Percentiles rank a stretch among this genome's conserved stretches.
phyloP scores from a whole-genome alignment of 1,139 yeast species.

The Arxiozyma heterogenica region DNA sequence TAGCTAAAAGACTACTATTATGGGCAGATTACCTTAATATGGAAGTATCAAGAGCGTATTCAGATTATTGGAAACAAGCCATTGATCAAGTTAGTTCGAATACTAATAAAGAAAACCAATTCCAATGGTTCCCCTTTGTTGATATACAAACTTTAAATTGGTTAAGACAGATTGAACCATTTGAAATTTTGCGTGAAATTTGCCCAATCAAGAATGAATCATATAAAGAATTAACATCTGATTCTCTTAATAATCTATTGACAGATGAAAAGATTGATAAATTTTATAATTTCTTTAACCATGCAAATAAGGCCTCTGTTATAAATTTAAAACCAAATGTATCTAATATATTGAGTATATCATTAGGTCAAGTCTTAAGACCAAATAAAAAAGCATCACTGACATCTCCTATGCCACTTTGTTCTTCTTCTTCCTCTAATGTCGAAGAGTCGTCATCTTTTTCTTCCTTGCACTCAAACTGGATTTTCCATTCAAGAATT shows the following conservation, averaged over 20 bases:
- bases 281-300: conserved; percentile 11
- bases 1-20: conserved; percentile 19
- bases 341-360: conserved; percentile 17
- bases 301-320: neutral
- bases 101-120: conserved; percentile 1
- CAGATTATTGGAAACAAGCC: neutral
- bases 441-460: conserved; percentile 8
- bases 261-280: conserved; percentile 12
- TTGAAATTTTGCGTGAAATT: conserved; percentile 21
- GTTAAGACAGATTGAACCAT: conserved; percentile 17
- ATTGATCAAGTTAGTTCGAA: neutral
- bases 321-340: neutral
- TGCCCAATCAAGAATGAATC: neutral
- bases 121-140: conserved; percentile 20
- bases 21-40: conserved; percentile 15
- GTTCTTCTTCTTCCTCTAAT: conserved; percentile 13
- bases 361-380: conserved; percentile 23
- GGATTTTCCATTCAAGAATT: conserved; percentile 37
- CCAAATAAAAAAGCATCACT: conserved; percentile 39
- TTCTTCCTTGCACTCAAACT: conserved; percentile 5
- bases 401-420: conserved; percentile 30
- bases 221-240: neutral
- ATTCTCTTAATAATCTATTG: neutral
- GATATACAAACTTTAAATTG: conserved; percentile 25
- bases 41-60: neutral